phyloP scores from a whole-genome alignment of 768 basidiomycete genomes.

The Russula ochroleuca region DNA sequence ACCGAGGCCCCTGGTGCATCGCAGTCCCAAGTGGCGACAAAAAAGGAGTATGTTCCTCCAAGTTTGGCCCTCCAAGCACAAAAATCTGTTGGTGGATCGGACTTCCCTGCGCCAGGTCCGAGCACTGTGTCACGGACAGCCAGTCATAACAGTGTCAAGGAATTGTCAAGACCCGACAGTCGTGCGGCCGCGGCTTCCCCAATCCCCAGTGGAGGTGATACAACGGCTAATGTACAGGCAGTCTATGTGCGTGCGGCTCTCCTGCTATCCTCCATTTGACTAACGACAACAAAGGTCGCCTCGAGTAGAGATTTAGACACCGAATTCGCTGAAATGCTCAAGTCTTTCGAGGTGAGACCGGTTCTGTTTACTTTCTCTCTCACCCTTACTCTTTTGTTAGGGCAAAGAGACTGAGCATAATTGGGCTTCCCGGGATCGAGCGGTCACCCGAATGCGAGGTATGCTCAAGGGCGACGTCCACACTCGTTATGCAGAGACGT shows the following conservation, averaged over 20 bases:
- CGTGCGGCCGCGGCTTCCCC: slow-evolving; percentile 48
- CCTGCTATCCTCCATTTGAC: slow-evolving; percentile 1
- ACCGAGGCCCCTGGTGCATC: slow-evolving; percentile 54
- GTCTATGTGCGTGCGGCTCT: slow-evolving; percentile 56
- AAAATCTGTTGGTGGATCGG: slow-evolving; percentile 36
- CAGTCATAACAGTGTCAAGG: slow-evolving; percentile 49
- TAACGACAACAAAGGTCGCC: slow-evolving; percentile 53
- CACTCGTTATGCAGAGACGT: slow-evolving; percentile 65
- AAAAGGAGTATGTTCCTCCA: slow-evolving; percentile 70
- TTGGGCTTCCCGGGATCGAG: slow-evolving; percentile 78
- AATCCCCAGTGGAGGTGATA: slow-evolving; percentile 41
- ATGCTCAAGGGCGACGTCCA: slow-evolving; percentile 88
- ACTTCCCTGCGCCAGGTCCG: slow-evolving; percentile 30
- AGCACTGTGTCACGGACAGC: slow-evolving; percentile 40
- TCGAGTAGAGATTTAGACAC: slow-evolving; percentile 79
- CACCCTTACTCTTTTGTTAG: slow-evolving; percentile 36
- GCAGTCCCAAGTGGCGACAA: slow-evolving; percentile 31
- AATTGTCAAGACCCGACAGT: slow-evolving; percentile 54
- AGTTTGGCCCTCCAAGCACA: slow-evolving; percentile 59
- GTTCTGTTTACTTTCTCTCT: slow-evolving; percentile 3
- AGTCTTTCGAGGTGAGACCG: slow-evolving; percentile 66
- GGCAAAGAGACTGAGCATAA: slow-evolving; percentile 98
- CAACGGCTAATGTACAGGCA: slow-evolving; percentile 47
- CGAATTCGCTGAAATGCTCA: slow-evolving; percentile 76
- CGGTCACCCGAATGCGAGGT: slow-evolving; percentile 73